These are phyloP conservation scores for Saccharomycopsis fodiens DNA, from an alignment of 805 yeast species.

Conservation along the genomic window DNA sequence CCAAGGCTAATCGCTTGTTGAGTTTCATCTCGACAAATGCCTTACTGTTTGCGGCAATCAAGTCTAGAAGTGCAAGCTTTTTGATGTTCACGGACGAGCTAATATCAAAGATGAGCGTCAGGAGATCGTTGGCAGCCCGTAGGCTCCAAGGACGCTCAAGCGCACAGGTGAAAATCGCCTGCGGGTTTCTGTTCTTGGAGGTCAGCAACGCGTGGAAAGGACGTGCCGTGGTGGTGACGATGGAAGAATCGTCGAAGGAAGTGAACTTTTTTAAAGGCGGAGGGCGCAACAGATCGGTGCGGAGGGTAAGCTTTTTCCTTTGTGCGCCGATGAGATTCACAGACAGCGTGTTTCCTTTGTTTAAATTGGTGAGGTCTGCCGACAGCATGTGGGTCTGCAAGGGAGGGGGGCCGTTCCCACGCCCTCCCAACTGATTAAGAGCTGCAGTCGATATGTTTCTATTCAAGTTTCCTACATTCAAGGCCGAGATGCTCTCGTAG, in stretches of 20 bases:
- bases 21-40: constrained; percentile 58
- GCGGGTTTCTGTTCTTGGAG: constrained; percentile 66
- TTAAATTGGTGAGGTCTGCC: constrained; percentile 15
- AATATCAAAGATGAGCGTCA: constrained; percentile 80
- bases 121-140: constrained; percentile 82
- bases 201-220: constrained; percentile 60
- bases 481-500: constrained; percentile 24
- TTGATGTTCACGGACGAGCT: constrained; percentile 44
- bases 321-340: constrained; percentile 4
- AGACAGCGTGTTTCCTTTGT: too few species aligned
- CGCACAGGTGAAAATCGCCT: constrained; percentile 79
- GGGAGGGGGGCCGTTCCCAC: too few species aligned
- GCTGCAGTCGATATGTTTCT: constrained; percentile 14
- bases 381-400: background rate
- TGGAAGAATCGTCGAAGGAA: constrained; percentile 15
- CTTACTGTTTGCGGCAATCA: constrained; percentile 70
- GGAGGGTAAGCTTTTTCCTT: background rate
- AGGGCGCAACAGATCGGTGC: background rate
- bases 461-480: constrained; percentile 11
- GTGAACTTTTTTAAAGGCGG: constrained; percentile 16
- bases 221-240: constrained; percentile 26
- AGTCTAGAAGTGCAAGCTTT: constrained; percentile 60
- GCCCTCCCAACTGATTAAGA: constrained; percentile 8
- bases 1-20: constrained; percentile 21
- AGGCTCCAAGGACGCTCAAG: constrained; percentile 70